Percentiles rank a stretch among this genome's conserved stretches.
These are phyloP conservation scores for Verticillium nonalfalfae DNA, from an alignment of 2,329 filamentous ascomycete genomes.

Conservation along the genomic window DNA sequence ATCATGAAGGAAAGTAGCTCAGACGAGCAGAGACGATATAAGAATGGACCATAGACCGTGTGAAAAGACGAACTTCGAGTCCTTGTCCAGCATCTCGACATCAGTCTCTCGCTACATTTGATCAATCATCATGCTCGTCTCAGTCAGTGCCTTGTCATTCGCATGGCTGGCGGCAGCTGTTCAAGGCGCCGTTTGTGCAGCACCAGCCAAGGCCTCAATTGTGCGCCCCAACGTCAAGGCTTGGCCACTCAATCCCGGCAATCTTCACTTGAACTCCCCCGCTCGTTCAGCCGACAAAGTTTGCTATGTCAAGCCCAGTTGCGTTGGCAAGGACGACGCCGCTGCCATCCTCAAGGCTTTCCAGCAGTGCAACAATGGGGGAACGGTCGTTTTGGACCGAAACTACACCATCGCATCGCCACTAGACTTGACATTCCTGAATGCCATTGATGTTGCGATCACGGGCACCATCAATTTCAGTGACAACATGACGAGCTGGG, in stretches of 20 bases:
- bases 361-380: conserved; percentile 55
- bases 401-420: conserved; percentile 58
- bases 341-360: conserved; percentile 47
- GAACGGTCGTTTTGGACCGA: conserved; percentile 52
- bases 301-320: conserved; percentile 10
- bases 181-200: background rate
- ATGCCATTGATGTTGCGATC: conserved; percentile 54
- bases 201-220: background rate
- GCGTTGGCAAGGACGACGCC: conserved; percentile 18
- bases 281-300: background rate
- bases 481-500: conserved; percentile 64
- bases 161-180: background rate
- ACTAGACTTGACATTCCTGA: conserved; percentile 58
- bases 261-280: background rate
- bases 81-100: too few relatives aligned
- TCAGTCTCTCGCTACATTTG: too few relatives aligned
- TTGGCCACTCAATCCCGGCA: background rate
- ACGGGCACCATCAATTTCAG: conserved; percentile 54
- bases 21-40: too few relatives aligned
- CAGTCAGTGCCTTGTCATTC: background rate
- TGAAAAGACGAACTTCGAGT: too few relatives aligned
- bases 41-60: too few relatives aligned
- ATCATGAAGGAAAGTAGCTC: too few relatives aligned
- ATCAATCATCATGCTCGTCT: background rate
- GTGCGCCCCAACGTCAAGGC: background rate